These are phyloP conservation scores for Bruguiera sexangula DNA, from an alignment of 345 rosid genomes.

Conservation along the genomic window DNA sequence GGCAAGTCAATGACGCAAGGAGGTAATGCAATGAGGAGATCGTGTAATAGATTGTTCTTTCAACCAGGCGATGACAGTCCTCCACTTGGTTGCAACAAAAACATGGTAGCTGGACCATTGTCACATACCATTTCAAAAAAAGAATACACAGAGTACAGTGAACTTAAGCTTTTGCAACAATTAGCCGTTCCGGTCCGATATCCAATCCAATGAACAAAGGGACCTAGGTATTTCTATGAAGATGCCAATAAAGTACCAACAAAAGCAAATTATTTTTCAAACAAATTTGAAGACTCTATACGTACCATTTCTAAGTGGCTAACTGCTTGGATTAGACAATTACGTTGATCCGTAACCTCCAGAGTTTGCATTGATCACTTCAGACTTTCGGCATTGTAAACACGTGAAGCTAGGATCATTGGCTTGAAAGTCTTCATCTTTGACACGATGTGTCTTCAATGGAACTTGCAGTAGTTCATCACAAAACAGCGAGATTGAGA, in stretches of 20 bases:
- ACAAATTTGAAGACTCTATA: constrained; percentile 17
- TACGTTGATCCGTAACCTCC: constrained; percentile 11
- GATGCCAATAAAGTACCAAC: constrained; percentile 8
- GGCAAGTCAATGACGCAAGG: too few species aligned
- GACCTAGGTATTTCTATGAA: constrained; percentile 16
- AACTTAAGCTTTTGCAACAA: constrained; percentile 7
- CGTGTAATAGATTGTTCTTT: too few species aligned
- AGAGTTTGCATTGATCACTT: not conserved
- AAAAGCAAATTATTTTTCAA: not conserved
- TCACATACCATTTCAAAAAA: constrained; percentile 3
- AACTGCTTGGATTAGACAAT: not conserved
- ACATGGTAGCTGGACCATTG: too few species aligned
- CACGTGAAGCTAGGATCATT: constrained; percentile 16
- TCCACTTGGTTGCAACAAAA: too few species aligned
- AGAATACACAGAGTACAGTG: constrained; percentile 18
- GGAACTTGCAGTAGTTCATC: too few species aligned
- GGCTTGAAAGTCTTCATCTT: constrained; percentile 6
- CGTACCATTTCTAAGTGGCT: constrained; percentile 24
- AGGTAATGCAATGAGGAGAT: too few species aligned
- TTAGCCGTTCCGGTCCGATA: constrained; percentile 18
- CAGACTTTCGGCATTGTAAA: not conserved
- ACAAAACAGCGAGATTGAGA: not conserved
- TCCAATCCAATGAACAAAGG: constrained; percentile 26
- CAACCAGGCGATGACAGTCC: too few species aligned
- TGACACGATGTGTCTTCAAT: not conserved